A percentile compares a stretch with the other conserved stretches of the same genome.
phyloP scores from a whole-genome alignment of 2,329 filamentous ascomycete species.

The Neospermospora avenae region DNA sequence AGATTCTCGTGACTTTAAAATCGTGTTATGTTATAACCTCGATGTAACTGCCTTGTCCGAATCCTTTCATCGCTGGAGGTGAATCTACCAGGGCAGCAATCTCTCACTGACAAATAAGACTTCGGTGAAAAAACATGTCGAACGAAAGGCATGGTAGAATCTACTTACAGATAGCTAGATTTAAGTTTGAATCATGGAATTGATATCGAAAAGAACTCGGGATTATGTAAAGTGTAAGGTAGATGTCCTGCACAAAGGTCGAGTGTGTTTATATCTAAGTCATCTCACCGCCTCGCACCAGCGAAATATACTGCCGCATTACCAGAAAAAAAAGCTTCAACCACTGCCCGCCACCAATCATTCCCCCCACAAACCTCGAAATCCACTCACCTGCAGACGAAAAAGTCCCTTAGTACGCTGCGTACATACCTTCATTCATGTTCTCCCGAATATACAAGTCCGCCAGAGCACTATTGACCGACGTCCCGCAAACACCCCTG shows the following conservation, averaged over 20 bases:
- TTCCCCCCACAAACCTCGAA: background rate
- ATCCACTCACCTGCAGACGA: background rate
- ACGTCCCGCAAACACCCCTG: background rate
- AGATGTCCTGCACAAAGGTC: too few species aligned
- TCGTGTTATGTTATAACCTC: too few species aligned
- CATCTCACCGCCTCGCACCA: background rate
- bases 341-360: background rate
- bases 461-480: constrained; percentile 24
- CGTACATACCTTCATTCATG: constrained; percentile 19
- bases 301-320: background rate
- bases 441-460: constrained; percentile 29
- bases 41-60: too few species aligned
- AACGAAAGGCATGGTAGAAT: too few species aligned
- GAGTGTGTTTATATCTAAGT: background rate
- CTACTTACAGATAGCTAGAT: too few species aligned
- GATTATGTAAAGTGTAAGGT: too few species aligned
- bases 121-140: too few species aligned
- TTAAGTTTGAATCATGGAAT: too few species aligned
- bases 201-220: too few species aligned
- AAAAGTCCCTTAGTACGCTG: background rate
- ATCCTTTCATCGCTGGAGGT: too few species aligned
- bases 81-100: too few species aligned
- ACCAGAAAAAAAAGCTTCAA: background rate
- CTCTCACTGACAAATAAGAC: background rate
- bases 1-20: too few species aligned